A percentile compares a stretch with the other conserved stretches of the same genome.
These are phyloP conservation scores for Protomyces lactucae-debilis DNA, from an alignment of 1,139 yeast species.

Conservation along the genomic window DNA sequence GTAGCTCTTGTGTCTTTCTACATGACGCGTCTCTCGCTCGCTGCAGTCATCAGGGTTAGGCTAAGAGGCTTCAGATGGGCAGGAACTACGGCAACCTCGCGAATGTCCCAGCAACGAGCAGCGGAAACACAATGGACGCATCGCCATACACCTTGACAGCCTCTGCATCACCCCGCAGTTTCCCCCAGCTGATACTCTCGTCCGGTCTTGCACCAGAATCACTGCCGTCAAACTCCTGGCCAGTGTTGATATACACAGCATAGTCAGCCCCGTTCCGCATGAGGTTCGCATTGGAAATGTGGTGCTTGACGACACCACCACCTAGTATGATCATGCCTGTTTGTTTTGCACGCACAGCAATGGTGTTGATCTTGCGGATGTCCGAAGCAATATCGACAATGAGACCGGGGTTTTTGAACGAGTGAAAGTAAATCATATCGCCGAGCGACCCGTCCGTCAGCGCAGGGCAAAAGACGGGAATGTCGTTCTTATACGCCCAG, in stretches of 20 bases:
- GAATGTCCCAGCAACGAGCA: slow-evolving; percentile 95
- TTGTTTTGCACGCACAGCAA: slow-evolving; percentile 90
- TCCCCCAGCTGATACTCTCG: slow-evolving; percentile 99
- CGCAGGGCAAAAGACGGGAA: slow-evolving; percentile 96
- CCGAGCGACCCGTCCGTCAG: slow-evolving; percentile 97
- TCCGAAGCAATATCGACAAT: slow-evolving; percentile 91
- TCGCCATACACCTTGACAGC: slow-evolving; percentile 91
- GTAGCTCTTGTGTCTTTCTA: background rate
- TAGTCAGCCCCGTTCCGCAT: slow-evolving; percentile 99
- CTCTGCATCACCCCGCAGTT: slow-evolving; percentile 88
- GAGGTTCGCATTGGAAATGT: slow-evolving; percentile 92
- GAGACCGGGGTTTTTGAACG: slow-evolving; percentile 89
- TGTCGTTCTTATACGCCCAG: slow-evolving; percentile 96
- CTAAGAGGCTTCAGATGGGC: background rate
- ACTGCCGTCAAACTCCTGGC: slow-evolving; percentile 97
- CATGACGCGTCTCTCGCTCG: background rate
- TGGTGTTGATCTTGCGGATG: slow-evolving; percentile 79
- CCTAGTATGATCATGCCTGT: slow-evolving; percentile 97
- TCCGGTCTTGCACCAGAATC: slow-evolving; percentile 99
- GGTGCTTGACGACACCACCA: slow-evolving; percentile 95
- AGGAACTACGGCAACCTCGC: slow-evolving; percentile 43
- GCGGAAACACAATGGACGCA: slow-evolving; percentile 92
- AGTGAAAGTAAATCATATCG: slow-evolving; percentile 97
- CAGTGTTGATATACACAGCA: slow-evolving; percentile 95
- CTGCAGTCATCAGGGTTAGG: background rate